Percentiles rank a stretch among this genome's conserved stretches.
phyloP scores from a whole-genome alignment of 345 rosid genomes.

The Sonneratia caseolaris region DNA sequence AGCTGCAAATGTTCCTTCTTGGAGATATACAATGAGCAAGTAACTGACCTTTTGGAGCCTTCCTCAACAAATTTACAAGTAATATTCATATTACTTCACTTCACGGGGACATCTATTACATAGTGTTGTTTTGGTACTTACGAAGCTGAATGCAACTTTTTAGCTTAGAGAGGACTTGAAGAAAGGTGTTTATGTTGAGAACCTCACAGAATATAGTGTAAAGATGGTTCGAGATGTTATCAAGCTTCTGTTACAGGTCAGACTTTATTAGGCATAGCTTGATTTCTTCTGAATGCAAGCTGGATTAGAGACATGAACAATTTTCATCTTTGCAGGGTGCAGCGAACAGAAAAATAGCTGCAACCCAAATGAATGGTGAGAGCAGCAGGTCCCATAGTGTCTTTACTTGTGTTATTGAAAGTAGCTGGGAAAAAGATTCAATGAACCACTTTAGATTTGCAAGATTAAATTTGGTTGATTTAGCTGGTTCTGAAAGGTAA shows the following conservation, averaged over 20 bases:
- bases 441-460: conserved; percentile 74
- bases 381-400: conserved; percentile 98
- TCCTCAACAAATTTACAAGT: conserved; percentile 82
- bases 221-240: conserved; percentile 59
- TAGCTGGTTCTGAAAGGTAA: conserved; percentile 99
- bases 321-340: conserved; percentile 46
- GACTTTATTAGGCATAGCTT: conserved; percentile 10
- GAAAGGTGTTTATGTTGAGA: conserved; percentile 84
- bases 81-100: conserved; percentile 16
- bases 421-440: conserved; percentile 83
- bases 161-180: conserved; percentile 91
- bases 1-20: conserved; percentile 88
- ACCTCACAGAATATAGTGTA: conserved; percentile 67
- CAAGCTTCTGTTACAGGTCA: conserved; percentile 66
- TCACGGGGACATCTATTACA: neutral
- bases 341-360: conserved; percentile 75
- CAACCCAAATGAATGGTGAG: conserved; percentile 88
- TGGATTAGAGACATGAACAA: neutral
- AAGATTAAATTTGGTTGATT: conserved; percentile 87
- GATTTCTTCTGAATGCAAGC: neutral
- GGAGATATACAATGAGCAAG: conserved; percentile 94
- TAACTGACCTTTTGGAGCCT: conserved; percentile 84
- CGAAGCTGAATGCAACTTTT: conserved; percentile 23
- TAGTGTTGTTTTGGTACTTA: neutral
- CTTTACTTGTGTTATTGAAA: conserved; percentile 86